A percentile compares a stretch with the other conserved stretches of the same genome.
Conservation (phyloP, 1,284 basidiomycete genomes). For the Ceratobasidium sp. region DNA sequence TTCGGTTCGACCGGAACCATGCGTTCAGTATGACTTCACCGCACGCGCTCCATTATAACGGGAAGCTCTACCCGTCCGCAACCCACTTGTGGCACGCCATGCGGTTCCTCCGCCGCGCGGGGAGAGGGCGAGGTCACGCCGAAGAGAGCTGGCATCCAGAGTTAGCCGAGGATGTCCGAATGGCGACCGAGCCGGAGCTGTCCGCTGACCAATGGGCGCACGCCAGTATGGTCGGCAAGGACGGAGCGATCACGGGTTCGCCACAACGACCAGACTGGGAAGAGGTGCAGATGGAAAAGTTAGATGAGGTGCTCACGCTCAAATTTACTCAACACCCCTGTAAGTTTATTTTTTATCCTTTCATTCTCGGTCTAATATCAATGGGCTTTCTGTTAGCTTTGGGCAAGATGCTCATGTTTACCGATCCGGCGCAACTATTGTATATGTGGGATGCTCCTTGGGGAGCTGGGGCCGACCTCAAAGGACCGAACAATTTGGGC, state of each 20-base stretch:
- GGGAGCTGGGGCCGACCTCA: conserved; percentile 66
- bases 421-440: conserved; percentile 45
- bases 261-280: conserved; percentile 67
- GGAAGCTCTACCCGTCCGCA: conserved; percentile 37
- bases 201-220: no score
- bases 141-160: conserved; percentile 34
- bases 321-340: conserved; percentile 74
- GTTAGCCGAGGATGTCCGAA: conserved; percentile 37
- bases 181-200: conserved; percentile 31
- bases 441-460: conserved; percentile 63
- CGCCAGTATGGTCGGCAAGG: conserved; percentile 31
- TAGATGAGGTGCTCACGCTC: conserved; percentile 70
- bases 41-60: conserved; percentile 37
- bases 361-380: neutral
- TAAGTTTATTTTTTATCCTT: conserved; percentile 38
- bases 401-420: conserved; percentile 46
- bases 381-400: conserved; percentile 32
- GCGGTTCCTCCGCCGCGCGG: conserved; percentile 31
- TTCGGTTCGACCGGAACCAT: conserved; percentile 17
- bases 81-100: conserved; percentile 40
- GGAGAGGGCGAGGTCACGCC: conserved; percentile 31
- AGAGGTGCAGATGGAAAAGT: conserved; percentile 64
- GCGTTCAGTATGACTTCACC: conserved; percentile 42
- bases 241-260: conserved; percentile 41
- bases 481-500: conserved; percentile 73